A percentile compares a stretch with the other conserved stretches of the same genome.
Conservation (phyloP, 495 filamentous ascomycete species). For the Penicillium turbatum region DNA sequence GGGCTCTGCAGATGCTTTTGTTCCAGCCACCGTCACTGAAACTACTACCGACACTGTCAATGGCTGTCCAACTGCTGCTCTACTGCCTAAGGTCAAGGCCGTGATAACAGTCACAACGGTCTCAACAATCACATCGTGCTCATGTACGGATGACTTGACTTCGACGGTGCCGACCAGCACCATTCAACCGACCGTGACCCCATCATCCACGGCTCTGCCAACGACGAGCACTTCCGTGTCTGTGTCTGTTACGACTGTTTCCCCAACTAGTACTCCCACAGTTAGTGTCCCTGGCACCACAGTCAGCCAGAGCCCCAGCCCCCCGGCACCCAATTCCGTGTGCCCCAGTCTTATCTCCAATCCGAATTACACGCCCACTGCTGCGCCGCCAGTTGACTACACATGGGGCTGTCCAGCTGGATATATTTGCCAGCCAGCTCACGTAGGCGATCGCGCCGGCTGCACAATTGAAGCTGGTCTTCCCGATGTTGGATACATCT, state of each 20-base stretch:
- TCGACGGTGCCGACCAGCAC: too few relatives aligned
- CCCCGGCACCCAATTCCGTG: slow-evolving; percentile 17
- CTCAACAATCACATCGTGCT: not conserved
- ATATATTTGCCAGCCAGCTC: slow-evolving; percentile 47
- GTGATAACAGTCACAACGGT: not conserved
- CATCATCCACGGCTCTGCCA: too few relatives aligned
- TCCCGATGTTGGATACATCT: slow-evolving; percentile 51
- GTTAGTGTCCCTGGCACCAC: slow-evolving; percentile 7
- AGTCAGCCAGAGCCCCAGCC: not conserved
- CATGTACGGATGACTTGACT: not conserved
- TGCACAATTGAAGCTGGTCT: slow-evolving; percentile 54
- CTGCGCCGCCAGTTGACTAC: slow-evolving; percentile 36
- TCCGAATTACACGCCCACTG: slow-evolving; percentile 31
- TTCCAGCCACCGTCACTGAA: not conserved
- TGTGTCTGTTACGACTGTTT: not conserved
- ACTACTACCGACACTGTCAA: not conserved
- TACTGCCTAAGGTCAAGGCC: not conserved
- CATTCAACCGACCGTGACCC: too few relatives aligned
- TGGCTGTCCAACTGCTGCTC: not conserved
- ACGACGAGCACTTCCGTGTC: not conserved
- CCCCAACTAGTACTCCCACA: not conserved
- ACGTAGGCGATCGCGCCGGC: slow-evolving; percentile 23
- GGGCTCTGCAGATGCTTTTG: not conserved
- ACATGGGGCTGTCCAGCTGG: slow-evolving; percentile 59
- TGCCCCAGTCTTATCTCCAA: slow-evolving; percentile 32